phyloP scores from a whole-genome alignment of 2,329 filamentous ascomycete genomes.

The Paraconiothyrium brasiliense region DNA sequence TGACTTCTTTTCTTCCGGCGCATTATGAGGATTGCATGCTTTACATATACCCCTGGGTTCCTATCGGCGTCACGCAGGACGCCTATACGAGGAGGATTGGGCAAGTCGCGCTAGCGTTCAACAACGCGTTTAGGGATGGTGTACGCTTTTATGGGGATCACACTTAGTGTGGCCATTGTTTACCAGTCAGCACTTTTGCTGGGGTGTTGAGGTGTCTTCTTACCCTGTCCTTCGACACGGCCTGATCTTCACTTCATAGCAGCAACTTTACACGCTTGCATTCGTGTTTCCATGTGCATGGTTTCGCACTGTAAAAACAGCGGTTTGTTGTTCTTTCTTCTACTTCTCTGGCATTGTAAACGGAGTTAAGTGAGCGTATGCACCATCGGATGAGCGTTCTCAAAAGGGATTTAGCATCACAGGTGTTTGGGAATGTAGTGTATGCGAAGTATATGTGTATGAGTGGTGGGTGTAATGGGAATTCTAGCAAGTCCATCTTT shows the following conservation, averaged over 20 bases:
- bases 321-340: not conserved
- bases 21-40: conserved; percentile 5
- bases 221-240: not conserved
- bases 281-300: not conserved
- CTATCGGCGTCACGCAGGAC: not conserved
- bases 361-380: not conserved
- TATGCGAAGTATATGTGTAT: not conserved
- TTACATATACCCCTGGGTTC: conserved; percentile 10
- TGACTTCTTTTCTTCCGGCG: conserved; percentile 23
- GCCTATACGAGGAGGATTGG: not conserved
- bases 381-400: not conserved
- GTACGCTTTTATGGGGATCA: not conserved
- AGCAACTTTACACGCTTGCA: not conserved
- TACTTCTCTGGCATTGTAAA: conserved; percentile 10
- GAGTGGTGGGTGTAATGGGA: not conserved
- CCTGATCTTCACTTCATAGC: not conserved
- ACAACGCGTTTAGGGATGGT: not conserved
- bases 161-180: not conserved
- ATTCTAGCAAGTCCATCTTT: no score
- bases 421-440: conserved; percentile 1
- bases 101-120: not conserved
- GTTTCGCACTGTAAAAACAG: not conserved
- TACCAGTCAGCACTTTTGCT: conserved; percentile 4
- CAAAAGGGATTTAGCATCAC: conserved; percentile 7
- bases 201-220: not conserved